phyloP scores from a whole-genome alignment of 805 yeast species.

The Cyberlindnera misumaiensis region DNA sequence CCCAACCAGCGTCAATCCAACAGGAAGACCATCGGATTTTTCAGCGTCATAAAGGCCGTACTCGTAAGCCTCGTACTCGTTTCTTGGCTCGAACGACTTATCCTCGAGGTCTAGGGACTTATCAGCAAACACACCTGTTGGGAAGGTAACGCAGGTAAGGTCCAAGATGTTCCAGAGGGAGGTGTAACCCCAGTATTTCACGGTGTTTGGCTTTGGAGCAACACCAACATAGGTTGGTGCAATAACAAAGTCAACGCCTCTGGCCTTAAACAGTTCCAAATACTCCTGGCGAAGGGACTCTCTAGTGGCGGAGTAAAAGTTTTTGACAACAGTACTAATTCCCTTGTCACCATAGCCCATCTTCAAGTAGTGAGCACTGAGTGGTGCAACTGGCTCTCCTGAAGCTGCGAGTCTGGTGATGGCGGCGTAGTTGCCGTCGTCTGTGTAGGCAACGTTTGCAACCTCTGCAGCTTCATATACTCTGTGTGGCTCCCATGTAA shows the following conservation, averaged over 20 bases:
- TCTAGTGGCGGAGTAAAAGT: slow-evolving; percentile 46
- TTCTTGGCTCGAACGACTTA: slow-evolving; percentile 14
- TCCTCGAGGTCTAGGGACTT: slow-evolving; percentile 41
- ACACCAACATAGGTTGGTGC: slow-evolving; percentile 65
- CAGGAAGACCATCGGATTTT: slow-evolving; percentile 48
- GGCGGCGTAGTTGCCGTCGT: slow-evolving; percentile 64
- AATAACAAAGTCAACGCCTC: slow-evolving; percentile 57
- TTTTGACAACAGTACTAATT: slow-evolving; percentile 43
- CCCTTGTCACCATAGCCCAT: slow-evolving; percentile 51
- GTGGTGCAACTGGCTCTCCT: slow-evolving; percentile 64
- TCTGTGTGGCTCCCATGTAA: slow-evolving; percentile 51
- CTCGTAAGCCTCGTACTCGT: slow-evolving; percentile 28
- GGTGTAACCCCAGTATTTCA: slow-evolving; percentile 78
- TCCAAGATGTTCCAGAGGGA: slow-evolving; percentile 68
- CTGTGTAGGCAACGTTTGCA: slow-evolving; percentile 46
- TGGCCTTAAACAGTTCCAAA: slow-evolving; percentile 42
- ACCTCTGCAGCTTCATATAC: slow-evolving; percentile 54
- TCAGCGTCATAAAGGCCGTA: slow-evolving; percentile 29
- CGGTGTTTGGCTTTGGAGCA: slow-evolving; percentile 59
- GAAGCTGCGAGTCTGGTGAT: slow-evolving; percentile 43
- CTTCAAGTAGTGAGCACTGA: slow-evolving; percentile 55
- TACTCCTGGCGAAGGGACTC: slow-evolving; percentile 56
- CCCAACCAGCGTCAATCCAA: slow-evolving; percentile 44
- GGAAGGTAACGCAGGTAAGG: slow-evolving; percentile 59
- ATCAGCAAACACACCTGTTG: slow-evolving; percentile 37